A percentile compares a stretch with the other conserved stretches of the same genome.
These are phyloP conservation scores for Saccharomycopsis synnaedendra DNA, from an alignment of 805 yeast genomes.

Conservation along the genomic window DNA sequence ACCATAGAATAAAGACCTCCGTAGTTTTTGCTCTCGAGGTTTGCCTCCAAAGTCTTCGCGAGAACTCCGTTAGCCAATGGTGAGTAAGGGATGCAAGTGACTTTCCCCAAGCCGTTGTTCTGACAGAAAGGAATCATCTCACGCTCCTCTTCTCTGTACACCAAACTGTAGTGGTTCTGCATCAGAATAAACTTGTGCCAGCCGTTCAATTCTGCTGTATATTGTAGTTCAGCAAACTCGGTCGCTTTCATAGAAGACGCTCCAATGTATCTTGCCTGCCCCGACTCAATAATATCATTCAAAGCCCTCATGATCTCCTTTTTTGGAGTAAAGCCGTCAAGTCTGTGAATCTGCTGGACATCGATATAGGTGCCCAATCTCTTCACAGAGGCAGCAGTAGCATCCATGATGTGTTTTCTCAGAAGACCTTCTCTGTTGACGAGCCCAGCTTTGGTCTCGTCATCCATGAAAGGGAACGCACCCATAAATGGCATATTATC, in stretches of 20 bases:
- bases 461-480: neutral
- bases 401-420: slow-evolving; percentile 36
- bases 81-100: slow-evolving; percentile 49
- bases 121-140: slow-evolving; percentile 48
- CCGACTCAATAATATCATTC: slow-evolving; percentile 37
- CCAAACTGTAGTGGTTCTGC: slow-evolving; percentile 47
- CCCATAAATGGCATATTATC: neutral
- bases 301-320: slow-evolving; percentile 47
- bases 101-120: slow-evolving; percentile 29
- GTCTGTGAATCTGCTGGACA: slow-evolving; percentile 45
- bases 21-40: slow-evolving; percentile 1
- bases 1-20: neutral
- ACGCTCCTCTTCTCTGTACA: slow-evolving; percentile 54
- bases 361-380: slow-evolving; percentile 44
- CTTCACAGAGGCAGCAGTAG: slow-evolving; percentile 28
- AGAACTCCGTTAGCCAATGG: slow-evolving; percentile 46
- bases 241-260: slow-evolving; percentile 50
- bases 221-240: slow-evolving; percentile 44
- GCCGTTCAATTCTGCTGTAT: slow-evolving; percentile 40
- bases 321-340: slow-evolving; percentile 35
- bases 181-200: slow-evolving; percentile 50
- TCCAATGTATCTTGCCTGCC: slow-evolving; percentile 44
- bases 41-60: slow-evolving; percentile 31
- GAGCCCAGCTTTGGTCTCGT: neutral
- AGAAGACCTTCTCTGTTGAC: slow-evolving; percentile 29